Base-by-base conservation (phyloP, 768 basidiomycete genomes). In the Psilocybe subaeruginosa region DNA sequence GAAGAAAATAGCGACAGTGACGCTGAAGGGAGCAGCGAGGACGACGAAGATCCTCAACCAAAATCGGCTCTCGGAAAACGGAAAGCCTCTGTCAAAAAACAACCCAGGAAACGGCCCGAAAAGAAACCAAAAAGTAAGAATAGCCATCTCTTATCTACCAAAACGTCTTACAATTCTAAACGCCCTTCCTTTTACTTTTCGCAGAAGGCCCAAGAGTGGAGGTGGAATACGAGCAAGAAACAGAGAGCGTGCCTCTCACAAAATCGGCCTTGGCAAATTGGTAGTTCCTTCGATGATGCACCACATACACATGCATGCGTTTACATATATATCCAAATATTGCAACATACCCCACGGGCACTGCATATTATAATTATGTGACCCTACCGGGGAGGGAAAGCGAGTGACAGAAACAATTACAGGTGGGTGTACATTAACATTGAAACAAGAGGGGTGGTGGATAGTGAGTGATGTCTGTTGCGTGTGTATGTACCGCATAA, bases 141-240 rank as follows among this genome's bases (percentile, higher is more conserved):
- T 49, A 27, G n/a, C 19, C 53, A n/a, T 52, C 46, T 50, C 33
- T 50, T 23, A 23, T 23, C 23, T 23, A 23, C 23, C 19, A 16
- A 29, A 14, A 30, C 8, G 8, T 33, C 51, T 52, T 45, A 11
- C 14, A 31, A 31, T 29, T 58, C 17, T 31, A 56, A 2, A 27
- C 55, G 54, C 54, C 30, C 61, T 27, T 51, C 48, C 59, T 48
- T 47, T 54, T 45, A 48, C 43, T 62, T 8, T 39, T 14, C n/a
- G n/a, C 72, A 89, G 89, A 82, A 69, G 91, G 88, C 17, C 90
- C 94, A 12, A 82, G 89, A 65, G 90, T 99, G 70, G 93, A 98
- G 73, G 90, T 99, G 69, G 97, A 98, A 75, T 97, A 97, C 86
- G 96, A 99, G 74, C 87, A 93, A 72, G 96, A 97, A 77, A 81